Base-by-base conservation (phyloP, 1,139 yeast genomes). In the Suhomyces ambrosiae region DNA sequence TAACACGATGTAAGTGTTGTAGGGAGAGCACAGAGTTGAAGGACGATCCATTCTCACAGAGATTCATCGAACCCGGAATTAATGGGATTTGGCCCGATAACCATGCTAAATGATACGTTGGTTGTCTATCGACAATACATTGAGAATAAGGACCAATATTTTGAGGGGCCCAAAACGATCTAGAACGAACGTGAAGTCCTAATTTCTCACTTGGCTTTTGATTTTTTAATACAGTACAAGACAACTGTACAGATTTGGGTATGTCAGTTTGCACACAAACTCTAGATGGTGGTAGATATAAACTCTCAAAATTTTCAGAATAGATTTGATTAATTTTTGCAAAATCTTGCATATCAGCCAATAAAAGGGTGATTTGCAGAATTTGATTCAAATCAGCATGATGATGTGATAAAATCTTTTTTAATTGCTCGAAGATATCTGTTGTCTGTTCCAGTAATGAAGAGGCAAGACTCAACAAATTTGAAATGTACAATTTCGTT, bases 61-160 rank as follows among this genome's bases (percentile, higher is more conserved):
- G 48, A 3, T 60, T 71, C 92, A 90, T 86, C 4, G 78, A 61
- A 0, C 78, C 60, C 0, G 98, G 97, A 3, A 84, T 57, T 32
- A 92, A 66, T 1, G 96, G 95, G 27, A 92, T 90, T 61, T 92
- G 97, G 0, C 98, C 98, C 28, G 97, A 87, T n/a, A 89, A 63
- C 28, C 79, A 75, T 0, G 86, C 80, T 6, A 79, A 50, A 26
- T 67, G 60, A 40, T 58, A 56, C 21, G 74, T 71, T 12, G 62
- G 63, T 6, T 58, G 57, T 9, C 31, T 34, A 37, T 71, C 76
- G 34, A 79, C 66, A 9, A 82, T 77, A 1, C 92, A 78, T 60
- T 92, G 98, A 0, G 98, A 90, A 57, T 92, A 92, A 0, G 98
- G 98, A 0, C 98, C 98, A 39, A 92, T 92, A 50, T 92, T 92